These are phyloP conservation scores for Acacia confusa DNA, from an alignment of 306 rosid genomes.

Conservation along the genomic window DNA sequence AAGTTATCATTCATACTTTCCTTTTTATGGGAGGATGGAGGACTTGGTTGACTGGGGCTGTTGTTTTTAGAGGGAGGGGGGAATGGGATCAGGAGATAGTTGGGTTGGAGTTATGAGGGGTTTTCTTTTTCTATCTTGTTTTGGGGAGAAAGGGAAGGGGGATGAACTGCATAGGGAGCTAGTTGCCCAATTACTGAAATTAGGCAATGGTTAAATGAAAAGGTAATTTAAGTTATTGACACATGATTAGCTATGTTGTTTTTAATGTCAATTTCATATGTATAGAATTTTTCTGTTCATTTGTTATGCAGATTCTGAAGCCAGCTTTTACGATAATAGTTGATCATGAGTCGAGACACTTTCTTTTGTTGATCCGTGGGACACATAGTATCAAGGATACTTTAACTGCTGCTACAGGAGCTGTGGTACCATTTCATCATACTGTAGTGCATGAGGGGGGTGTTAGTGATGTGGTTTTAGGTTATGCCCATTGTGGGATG, in stretches of 20 bases:
- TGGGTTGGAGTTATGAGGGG: slow-evolving; percentile 2
- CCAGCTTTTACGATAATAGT: slow-evolving; percentile 90
- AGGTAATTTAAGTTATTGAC: not conserved
- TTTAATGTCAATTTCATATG: not conserved
- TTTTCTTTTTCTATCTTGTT: not conserved
- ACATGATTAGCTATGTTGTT: not conserved
- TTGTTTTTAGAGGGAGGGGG: slow-evolving; percentile 9
- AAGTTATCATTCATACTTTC: not conserved
- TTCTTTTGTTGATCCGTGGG: slow-evolving; percentile 89
- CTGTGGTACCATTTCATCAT: slow-evolving; percentile 92
- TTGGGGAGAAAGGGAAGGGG: not conserved
- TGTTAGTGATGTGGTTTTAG: slow-evolving; percentile 83
- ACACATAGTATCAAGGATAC: slow-evolving; percentile 99
- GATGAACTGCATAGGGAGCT: not conserved
- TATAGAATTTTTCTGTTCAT: slow-evolving; percentile 14
- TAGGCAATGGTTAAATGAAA: not conserved
- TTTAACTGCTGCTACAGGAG: slow-evolving; percentile 92
- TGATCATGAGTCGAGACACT: slow-evolving; percentile 57
- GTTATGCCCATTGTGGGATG: slow-evolving; percentile 99
- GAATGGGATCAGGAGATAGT: slow-evolving; percentile 17
- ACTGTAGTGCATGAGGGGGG: slow-evolving; percentile 86
- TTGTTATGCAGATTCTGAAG: slow-evolving; percentile 82
- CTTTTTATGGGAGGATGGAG: slow-evolving; percentile 1
- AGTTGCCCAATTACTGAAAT: not conserved
- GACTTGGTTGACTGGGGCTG: not conserved